Base-by-base conservation (phyloP, 2,329 filamentous ascomycete genomes). In the Pseudocercospora eumusae region DNA sequence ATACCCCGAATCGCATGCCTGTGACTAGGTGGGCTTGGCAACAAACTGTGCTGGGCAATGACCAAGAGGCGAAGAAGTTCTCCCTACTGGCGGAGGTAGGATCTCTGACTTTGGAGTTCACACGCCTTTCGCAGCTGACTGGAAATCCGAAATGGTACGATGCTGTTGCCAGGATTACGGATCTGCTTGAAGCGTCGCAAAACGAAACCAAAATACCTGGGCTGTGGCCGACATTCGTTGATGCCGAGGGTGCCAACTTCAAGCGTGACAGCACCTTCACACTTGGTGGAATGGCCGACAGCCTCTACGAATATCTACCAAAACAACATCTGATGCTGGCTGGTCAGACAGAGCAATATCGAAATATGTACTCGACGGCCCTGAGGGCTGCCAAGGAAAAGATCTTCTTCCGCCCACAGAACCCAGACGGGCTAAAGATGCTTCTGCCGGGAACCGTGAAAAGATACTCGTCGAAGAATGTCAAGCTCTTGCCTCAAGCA, bases 1-100 rank as follows among this genome's bases (percentile, higher is more conserved):
- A 90, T 68, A 90, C 88, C 13, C 84, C 84, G 1, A 88, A 87
- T 70, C 81, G 82, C n/a, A 86, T 90, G 82, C 88, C 88, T 0
- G 77, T 85, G 50, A 80, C 80, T 5, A 81, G 82, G 57, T 88
- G 85, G 78, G 79, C 83, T 56, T 86, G 83, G 84, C 78, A 79
- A 61, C 72, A 69, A 66, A 73, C 71, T 3, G 69, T 66, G 6
- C 31, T 66, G 13, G 72, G 71, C 7, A 60, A 62, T 4, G 47
- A 70, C 20, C 74, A 78, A 60, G 61, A 66, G 49, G 74, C 75
- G 3, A 71, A 74, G 10, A 67, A 62, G 9, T 68, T 70, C 23
- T 73, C 77, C 44, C 69, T 82, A 40, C 70, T 83, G 11, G 80
- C 82, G 7, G 82, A 85, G 66, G 75, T 86, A 45, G 86, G 86